Percentiles rank a stretch among this genome's conserved stretches.
phyloP scores from a whole-genome alignment of 208 protist species.

The Kentomonas sorsogonicus region DNA sequence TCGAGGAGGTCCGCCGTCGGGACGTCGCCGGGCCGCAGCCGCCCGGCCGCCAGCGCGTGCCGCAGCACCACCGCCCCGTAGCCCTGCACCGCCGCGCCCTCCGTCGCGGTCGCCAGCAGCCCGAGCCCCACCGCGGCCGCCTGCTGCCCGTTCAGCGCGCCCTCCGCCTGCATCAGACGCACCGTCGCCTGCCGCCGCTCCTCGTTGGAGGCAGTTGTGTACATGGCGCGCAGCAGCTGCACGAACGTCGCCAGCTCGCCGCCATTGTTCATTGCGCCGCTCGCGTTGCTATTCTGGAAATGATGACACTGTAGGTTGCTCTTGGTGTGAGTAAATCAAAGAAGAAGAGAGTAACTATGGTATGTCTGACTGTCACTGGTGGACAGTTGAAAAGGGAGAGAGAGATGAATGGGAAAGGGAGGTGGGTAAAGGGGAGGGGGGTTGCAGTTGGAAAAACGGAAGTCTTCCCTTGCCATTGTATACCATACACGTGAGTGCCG shows the following conservation, averaged over 20 bases:
- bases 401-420: conserved; percentile 9
- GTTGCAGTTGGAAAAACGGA: neutral
- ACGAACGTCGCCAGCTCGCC: conserved; percentile 23
- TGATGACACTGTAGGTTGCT: neutral
- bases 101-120: conserved; percentile 36
- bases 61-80: conserved; percentile 75
- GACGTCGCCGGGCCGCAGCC: conserved; percentile 22
- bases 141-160: conserved; percentile 26
- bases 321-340: no score
- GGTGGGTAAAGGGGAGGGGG: neutral
- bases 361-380: no score
- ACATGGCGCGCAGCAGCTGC: conserved; percentile 30
- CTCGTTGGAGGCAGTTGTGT: conserved; percentile 37
- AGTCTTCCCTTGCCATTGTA: neutral
- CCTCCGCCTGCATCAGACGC: conserved; percentile 51
- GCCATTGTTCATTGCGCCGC: neutral
- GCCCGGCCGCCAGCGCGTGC: conserved; percentile 30
- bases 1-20: conserved; percentile 54
- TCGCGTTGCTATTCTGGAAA: neutral
- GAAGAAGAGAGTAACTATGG: no score
- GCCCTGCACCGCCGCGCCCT: conserved; percentile 54
- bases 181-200: conserved; percentile 25
- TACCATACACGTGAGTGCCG: neutral
- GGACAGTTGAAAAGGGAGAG: neutral
- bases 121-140: conserved; percentile 39